Conservation (phyloP, 768 basidiomycete genomes). For the Amanita pseudoporphyria region DNA sequence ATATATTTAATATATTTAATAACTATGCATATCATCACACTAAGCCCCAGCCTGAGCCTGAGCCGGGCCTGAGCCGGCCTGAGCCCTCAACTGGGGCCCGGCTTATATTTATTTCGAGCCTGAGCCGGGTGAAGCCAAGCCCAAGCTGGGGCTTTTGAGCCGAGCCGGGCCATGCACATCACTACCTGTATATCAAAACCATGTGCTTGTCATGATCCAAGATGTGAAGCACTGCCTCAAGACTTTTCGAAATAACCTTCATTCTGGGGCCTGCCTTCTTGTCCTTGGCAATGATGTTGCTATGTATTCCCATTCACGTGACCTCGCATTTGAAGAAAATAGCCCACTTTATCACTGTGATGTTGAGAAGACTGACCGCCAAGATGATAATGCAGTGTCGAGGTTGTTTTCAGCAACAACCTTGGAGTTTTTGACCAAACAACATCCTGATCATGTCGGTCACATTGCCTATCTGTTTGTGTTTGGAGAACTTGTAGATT, state of each 20-base stretch:
- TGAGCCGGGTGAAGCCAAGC: no score
- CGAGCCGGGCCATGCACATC: no score
- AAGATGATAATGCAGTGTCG: constrained; percentile 26
- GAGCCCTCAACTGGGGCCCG: no score
- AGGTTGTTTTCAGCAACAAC: constrained; percentile 21
- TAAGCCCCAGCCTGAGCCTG: no score
- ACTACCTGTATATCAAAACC: no score
- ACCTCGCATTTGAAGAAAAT: constrained; percentile 9
- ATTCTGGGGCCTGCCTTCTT: constrained; percentile 21
- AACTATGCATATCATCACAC: no score
- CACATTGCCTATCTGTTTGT: constrained; percentile 21
- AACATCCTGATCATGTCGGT: constrained; percentile 13
- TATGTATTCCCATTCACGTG: constrained; percentile 13
- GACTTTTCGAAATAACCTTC: constrained; percentile 25
- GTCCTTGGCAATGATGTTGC: constrained; percentile 14
- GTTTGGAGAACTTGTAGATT: constrained; percentile 18
- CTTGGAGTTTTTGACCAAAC: constrained; percentile 12
- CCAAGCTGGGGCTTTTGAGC: no score
- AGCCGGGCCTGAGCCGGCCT: no score
- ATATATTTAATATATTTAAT: no score
- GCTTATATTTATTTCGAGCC: no score
- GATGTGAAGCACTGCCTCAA: constrained; percentile 28
- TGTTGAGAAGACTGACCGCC: constrained; percentile 22
- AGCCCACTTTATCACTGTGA: constrained; percentile 21
- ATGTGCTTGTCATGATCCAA: constrained; percentile 24